Conservation (phyloP, 148 eudicot genomes). For the Vaccinium corymbosum region DNA sequence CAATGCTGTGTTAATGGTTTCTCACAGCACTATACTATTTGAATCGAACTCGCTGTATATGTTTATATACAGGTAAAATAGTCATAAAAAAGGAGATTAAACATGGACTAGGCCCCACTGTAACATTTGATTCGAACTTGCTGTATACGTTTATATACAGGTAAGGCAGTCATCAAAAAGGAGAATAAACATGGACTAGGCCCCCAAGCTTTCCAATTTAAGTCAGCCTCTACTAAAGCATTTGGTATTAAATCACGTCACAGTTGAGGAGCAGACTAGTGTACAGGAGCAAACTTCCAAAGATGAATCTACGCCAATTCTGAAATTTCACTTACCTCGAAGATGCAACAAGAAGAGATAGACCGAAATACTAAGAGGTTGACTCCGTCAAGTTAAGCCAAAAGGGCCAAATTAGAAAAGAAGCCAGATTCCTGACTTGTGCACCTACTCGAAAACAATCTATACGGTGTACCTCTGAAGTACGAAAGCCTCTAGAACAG, state of each 20-base stretch:
- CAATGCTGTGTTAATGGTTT: background rate
- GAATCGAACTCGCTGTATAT: background rate
- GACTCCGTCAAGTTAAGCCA: background rate
- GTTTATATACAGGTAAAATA: background rate
- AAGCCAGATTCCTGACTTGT: background rate
- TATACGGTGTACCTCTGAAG: background rate
- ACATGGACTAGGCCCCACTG: background rate
- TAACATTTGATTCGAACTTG: background rate
- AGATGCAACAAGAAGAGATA: background rate
- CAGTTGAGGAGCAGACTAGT: background rate
- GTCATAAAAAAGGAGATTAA: background rate
- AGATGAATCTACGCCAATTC: background rate
- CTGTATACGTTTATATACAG: background rate
- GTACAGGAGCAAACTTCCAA: background rate
- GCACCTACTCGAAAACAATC: background rate
- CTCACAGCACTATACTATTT: background rate
- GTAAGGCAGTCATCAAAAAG: background rate
- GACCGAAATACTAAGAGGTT: background rate
- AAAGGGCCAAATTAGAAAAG: background rate
- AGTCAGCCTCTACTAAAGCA: background rate
- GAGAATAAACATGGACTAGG: background rate
- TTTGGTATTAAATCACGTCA: background rate
- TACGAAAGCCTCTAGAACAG: background rate
- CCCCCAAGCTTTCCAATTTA: slow-evolving; percentile 1
- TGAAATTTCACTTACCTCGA: background rate